Conservation (phyloP, 352 stramenopile genomes). For the Pythium guiyangense region DNA sequence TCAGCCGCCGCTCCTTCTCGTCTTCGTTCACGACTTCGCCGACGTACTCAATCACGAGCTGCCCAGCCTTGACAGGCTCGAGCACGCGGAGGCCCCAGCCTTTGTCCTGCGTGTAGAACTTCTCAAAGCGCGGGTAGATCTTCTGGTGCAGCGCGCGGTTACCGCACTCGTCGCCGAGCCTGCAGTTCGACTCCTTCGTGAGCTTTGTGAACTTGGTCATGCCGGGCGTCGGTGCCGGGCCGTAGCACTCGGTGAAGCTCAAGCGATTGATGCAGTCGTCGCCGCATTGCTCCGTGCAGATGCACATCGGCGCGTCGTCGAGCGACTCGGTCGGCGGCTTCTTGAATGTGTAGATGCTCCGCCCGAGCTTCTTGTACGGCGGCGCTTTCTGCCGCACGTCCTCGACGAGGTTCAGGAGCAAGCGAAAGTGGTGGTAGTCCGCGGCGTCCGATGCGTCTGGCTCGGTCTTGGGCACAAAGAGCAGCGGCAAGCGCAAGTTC, state of each 20-base stretch:
- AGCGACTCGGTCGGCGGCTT: slow-evolving; percentile 50
- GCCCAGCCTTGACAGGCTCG: slow-evolving; percentile 75
- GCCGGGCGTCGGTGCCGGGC: slow-evolving; percentile 47
- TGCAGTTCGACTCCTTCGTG: slow-evolving; percentile 87
- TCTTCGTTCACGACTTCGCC: slow-evolving; percentile 94
- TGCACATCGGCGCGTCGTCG: slow-evolving; percentile 73
- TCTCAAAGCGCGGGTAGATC: slow-evolving; percentile 64
- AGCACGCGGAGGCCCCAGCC: slow-evolving; percentile 88
- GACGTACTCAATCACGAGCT: slow-evolving; percentile 93
- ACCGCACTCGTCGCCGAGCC: slow-evolving; percentile 85
- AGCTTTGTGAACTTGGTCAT: slow-evolving; percentile 64
- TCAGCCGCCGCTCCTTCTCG: slow-evolving; percentile 86
- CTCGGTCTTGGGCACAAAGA: slow-evolving; percentile 74
- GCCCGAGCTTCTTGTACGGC: slow-evolving; percentile 65
- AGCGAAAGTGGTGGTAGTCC: slow-evolving; percentile 79
- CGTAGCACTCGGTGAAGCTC: slow-evolving; percentile 91
- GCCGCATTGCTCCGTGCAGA: slow-evolving; percentile 73
- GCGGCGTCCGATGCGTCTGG: slow-evolving; percentile 39
- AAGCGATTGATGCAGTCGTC: slow-evolving; percentile 94
- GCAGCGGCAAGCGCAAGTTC: slow-evolving; percentile 64
- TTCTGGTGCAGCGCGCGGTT: slow-evolving; percentile 89
- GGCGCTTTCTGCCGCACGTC: slow-evolving; percentile 71
- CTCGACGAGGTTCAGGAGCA: slow-evolving; percentile 62
- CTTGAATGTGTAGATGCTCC: slow-evolving; percentile 88
- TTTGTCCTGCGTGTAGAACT: slow-evolving; percentile 84